Conservation (phyloP, 108 stramenopile genomes). For the Hondaea fermentalgiana region DNA sequence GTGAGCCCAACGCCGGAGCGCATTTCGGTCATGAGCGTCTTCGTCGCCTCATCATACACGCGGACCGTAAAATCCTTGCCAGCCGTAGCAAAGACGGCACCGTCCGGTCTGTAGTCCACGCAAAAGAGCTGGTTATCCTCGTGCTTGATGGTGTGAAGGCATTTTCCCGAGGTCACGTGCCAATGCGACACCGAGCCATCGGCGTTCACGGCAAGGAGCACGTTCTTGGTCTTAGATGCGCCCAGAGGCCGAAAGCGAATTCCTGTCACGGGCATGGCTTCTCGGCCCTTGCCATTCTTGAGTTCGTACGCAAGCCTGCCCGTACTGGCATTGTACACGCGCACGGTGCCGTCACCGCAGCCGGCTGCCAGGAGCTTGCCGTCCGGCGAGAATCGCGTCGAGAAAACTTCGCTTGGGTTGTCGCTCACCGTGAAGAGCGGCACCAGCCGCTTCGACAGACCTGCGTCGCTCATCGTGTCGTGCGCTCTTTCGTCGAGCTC, state of each 20-base stretch:
- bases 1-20: neutral
- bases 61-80: constrained; percentile 50
- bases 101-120: constrained; percentile 45
- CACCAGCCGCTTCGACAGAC: constrained; percentile 21
- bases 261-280: constrained; percentile 35
- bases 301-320: constrained; percentile 49
- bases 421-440: constrained; percentile 49
- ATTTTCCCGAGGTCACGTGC: constrained; percentile 62
- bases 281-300: constrained; percentile 24
- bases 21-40: constrained; percentile 31
- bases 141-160: constrained; percentile 39
- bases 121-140: constrained; percentile 52
- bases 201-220: constrained; percentile 46
- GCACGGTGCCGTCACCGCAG: constrained; percentile 54
- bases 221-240: constrained; percentile 45
- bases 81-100: constrained; percentile 35
- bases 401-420: constrained; percentile 50
- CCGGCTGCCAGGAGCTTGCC: constrained; percentile 53
- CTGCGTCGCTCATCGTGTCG: neutral
- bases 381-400: constrained; percentile 45
- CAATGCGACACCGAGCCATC: constrained; percentile 49
- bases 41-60: constrained; percentile 51
- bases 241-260: constrained; percentile 43
- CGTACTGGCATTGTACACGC: constrained; percentile 48
- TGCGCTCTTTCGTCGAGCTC: neutral